Evolutionary conservation across 2,329 filamentous ascomycete genomes (phyloP).

Genomic region (Hymenoscyphus linearis): DNA sequence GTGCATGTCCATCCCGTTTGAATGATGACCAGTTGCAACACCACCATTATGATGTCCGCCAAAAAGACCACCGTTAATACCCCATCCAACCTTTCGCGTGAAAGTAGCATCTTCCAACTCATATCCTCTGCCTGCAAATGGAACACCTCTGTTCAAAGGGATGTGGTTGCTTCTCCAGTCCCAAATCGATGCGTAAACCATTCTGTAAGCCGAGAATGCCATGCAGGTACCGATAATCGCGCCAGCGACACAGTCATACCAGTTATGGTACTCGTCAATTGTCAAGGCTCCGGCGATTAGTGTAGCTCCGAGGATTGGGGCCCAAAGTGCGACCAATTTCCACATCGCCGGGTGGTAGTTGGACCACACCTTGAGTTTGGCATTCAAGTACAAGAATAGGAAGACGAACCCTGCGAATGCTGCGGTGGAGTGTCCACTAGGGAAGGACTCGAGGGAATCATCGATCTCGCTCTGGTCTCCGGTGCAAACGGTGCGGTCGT

Average conservation of each 20-base stretch:
- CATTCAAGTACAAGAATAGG: constrained; percentile 69
- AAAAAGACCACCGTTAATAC: constrained; percentile 24
- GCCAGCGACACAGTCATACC: constrained; percentile 67
- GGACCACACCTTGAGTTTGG: constrained; percentile 69
- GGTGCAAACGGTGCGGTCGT: constrained; percentile 64
- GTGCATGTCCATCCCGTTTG: not conserved
- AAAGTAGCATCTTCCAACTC: constrained; percentile 51
- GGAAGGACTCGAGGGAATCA: constrained; percentile 65
- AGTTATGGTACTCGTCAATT: constrained; percentile 70
- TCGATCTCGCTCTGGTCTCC: constrained; percentile 60
- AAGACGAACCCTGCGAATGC: constrained; percentile 69
- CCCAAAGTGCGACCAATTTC: constrained; percentile 62
- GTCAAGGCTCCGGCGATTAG: constrained; percentile 66
- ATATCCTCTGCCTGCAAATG: constrained; percentile 46
- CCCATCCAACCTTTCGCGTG: constrained; percentile 58
- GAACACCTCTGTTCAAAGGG: constrained; percentile 52
- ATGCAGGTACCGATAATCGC: constrained; percentile 59
- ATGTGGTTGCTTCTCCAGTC: constrained; percentile 65
- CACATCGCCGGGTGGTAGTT: constrained; percentile 71
- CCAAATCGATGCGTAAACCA: constrained; percentile 63
- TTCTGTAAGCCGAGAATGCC: constrained; percentile 60
- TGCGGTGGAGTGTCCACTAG: constrained; percentile 68
- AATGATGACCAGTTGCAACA: not conserved
- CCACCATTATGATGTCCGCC: not conserved
- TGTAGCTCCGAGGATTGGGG: constrained; percentile 60